phyloP scores from a whole-genome alignment of 805 yeast genomes.

The Saccharomycopsis sp. region DNA sequence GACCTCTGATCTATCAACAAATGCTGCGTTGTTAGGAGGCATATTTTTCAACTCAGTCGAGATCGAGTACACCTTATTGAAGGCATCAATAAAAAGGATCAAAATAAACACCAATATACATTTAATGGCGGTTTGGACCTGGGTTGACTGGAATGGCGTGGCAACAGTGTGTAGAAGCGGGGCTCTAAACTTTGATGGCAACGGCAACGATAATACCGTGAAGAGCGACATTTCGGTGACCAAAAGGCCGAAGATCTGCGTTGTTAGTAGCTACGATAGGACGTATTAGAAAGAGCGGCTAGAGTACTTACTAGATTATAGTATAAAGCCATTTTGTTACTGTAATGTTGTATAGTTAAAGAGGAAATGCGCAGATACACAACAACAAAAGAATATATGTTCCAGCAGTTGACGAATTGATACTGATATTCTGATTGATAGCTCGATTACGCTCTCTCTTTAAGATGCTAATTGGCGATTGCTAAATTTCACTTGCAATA shows the following conservation, averaged over 20 bases:
- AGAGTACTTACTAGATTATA: conserved; percentile 25
- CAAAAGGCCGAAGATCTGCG: conserved; percentile 52
- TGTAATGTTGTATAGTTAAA: neutral
- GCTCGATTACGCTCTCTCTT: too few species aligned
- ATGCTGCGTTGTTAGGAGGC: conserved; percentile 24
- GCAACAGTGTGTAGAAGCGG: conserved; percentile 56
- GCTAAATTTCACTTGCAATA: too few species aligned
- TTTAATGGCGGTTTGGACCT: conserved; percentile 70
- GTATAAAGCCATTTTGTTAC: conserved; percentile 27
- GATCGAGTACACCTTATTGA: conserved; percentile 72
- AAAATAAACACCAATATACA: conserved; percentile 79
- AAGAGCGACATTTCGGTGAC: conserved; percentile 74
- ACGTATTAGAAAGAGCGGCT: conserved; percentile 8
- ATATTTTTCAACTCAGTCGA: conserved; percentile 49
- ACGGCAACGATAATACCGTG: conserved; percentile 74
- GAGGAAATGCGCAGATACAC: too few species aligned
- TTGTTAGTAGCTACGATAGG: conserved; percentile 1
- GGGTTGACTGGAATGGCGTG: conserved; percentile 63
- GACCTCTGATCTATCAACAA: conserved; percentile 56
- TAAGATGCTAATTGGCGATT: too few species aligned
- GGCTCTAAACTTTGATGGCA: conserved; percentile 69
- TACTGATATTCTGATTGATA: too few species aligned
- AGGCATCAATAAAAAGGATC: conserved; percentile 79
- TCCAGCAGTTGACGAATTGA: too few species aligned
- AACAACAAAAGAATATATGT: too few species aligned